Base-by-base conservation (phyloP, 1,139 yeast genomes). In the Saccharomyces hybrid region DNA sequence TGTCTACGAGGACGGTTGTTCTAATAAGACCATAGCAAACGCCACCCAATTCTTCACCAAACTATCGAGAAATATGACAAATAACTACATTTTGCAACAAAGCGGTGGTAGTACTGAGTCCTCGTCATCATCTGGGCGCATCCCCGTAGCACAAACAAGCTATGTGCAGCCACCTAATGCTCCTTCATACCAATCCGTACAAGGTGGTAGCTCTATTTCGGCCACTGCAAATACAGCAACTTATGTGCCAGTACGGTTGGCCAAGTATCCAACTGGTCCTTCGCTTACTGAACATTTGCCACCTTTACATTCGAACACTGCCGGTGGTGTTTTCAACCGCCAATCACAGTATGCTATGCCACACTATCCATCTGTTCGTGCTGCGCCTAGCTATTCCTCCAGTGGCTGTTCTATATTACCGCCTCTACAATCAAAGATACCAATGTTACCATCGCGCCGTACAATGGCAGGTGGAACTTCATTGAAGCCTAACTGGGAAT, bases 41-140 rank as follows among this genome's bases (percentile, higher is more conserved):
- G 66, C 63, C 5, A 56, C 59, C 3, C 51, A 49, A 13, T 65
- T 63, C 51, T 65, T 65, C 54, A 59, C 62, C 13, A 59, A 60
- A 26, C 54, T 66, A 44, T 61, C 69, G 5, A 54, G 59, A 20
- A 65, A 64, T 46, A 66, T 66, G 68, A 50, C 59, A 11, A 51
- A 57, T 32, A 53, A 32, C 28, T 32, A 32, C 11, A 34, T n/a
- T 50, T 5, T 34, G 23, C 14, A 25, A 7, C 26, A 30, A 20
- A 27, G 41, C 49, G 23, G 34, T 34, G 48, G 38, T 46, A 42
- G 23, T 51, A 48, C n/a, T 50, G 52, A 27, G 14, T 52, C 52
- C 54, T 3, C 44, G 13, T 16, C 44, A 38, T 16, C 44, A 8
- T 20, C 44, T 9, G 44, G n/a, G 6, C 44, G 20, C 25, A 38